Conservation (phyloP, 441 rosid genomes). For the Corymbia citriodora region DNA sequence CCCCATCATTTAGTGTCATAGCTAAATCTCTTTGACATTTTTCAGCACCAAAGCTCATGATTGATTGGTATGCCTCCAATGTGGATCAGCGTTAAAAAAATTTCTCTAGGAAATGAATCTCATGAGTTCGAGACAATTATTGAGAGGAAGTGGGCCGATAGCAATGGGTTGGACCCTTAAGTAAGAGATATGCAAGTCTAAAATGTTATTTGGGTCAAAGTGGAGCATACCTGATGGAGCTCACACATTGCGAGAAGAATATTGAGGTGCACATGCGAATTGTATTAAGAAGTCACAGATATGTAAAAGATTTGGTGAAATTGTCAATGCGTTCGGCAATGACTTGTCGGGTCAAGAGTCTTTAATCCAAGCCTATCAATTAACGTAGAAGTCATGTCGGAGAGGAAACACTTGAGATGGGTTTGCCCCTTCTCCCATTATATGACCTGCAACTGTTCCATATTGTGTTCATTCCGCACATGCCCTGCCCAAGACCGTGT, state of each 20-base stretch:
- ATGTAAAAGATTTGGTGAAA: background rate
- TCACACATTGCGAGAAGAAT: rapidly evolving
- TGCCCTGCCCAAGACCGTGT: too few species aligned
- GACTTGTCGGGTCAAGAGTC: rapidly evolving
- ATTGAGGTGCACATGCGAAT: background rate
- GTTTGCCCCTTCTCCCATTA: background rate
- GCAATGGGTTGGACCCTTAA: background rate
- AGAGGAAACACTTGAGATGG: background rate
- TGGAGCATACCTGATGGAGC: background rate
- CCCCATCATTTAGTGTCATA: too few species aligned
- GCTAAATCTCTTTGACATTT: too few species aligned
- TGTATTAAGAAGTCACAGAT: background rate
- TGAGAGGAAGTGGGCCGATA: too few species aligned
- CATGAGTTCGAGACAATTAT: too few species aligned
- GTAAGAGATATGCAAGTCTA: background rate
- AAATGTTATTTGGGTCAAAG: background rate
- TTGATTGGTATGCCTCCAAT: too few species aligned
- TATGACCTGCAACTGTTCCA: background rate
- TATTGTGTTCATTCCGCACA: background rate
- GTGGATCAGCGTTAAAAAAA: too few species aligned
- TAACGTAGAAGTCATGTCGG: background rate
- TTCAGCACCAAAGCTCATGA: too few species aligned
- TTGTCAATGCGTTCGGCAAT: too few species aligned
- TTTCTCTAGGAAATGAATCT: too few species aligned
- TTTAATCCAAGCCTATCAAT: background rate